Percentiles rank a stretch among this genome's conserved stretches.
phyloP scores from a whole-genome alignment of 2,329 filamentous ascomycete species.

The Aspergillus fijiensis region DNA sequence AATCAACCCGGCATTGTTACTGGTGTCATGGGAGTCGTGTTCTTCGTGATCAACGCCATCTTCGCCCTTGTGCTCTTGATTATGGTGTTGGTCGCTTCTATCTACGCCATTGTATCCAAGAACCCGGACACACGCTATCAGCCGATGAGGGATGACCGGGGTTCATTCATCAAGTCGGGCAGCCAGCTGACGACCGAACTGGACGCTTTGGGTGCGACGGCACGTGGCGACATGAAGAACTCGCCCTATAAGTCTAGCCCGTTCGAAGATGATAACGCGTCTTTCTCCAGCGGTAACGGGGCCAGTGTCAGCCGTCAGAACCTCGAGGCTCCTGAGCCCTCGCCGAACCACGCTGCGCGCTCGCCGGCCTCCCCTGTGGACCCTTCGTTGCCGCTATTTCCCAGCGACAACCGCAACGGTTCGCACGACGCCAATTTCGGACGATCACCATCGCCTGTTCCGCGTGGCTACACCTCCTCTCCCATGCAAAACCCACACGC shows the following conservation, averaged over 20 bases:
- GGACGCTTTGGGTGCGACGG: conserved; percentile 84
- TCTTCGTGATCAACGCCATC: conserved; percentile 83
- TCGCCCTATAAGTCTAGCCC: conserved; percentile 59
- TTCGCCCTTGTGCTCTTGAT: conserved; percentile 81
- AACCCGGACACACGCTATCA: conserved; percentile 94
- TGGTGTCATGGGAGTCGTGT: conserved; percentile 82
- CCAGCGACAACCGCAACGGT: conserved; percentile 43
- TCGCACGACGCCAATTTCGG: conserved; percentile 32
- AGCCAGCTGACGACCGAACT: conserved; percentile 83
- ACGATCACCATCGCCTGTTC: conserved; percentile 34
- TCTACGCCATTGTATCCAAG: conserved; percentile 81
- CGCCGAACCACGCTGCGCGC: conserved; percentile 30
- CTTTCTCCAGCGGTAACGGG: conserved; percentile 56
- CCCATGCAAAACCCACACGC: conserved; percentile 35
- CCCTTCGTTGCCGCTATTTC: conserved; percentile 49
- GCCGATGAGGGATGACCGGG: conserved; percentile 93
- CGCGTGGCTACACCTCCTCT: conserved; percentile 33
- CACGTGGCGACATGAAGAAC: conserved; percentile 72
- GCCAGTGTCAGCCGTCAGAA: conserved; percentile 53
- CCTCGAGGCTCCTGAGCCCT: conserved; percentile 35
- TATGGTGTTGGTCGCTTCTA: conserved; percentile 74
- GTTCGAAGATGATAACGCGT: conserved; percentile 71
- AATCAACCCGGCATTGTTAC: conserved; percentile 78
- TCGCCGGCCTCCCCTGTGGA: conserved; percentile 52
- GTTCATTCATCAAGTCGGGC: conserved; percentile 96